phyloP scores from a whole-genome alignment of 2,329 filamentous ascomycete genomes.

The Stagonosporopsis chrysanthemi region DNA sequence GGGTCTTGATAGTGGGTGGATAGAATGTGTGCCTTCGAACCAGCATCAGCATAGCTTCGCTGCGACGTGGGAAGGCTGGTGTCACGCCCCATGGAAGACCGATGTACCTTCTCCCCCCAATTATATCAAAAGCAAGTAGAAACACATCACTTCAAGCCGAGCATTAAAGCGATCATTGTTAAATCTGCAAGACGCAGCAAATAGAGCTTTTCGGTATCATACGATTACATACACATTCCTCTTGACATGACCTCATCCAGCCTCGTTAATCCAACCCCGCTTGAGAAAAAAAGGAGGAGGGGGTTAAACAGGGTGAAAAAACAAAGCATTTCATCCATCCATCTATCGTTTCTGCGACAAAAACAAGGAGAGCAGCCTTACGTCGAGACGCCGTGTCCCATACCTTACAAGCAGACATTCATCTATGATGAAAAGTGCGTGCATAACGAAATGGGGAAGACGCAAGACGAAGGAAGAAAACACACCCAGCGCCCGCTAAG shows the following conservation, averaged over 20 bases:
- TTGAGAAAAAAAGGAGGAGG: not conserved
- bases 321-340: not conserved
- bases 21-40: no score
- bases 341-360: slow-evolving; percentile 18
- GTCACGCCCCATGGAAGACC: no score
- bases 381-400: not conserved
- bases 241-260: slow-evolving; percentile 18
- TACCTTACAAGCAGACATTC: slow-evolving; percentile 1
- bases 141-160: no score
- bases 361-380: not conserved
- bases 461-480: slow-evolving; percentile 24
- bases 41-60: no score
- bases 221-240: slow-evolving; percentile 30
- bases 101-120: no score
- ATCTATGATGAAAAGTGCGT: no score
- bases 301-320: not conserved
- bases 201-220: slow-evolving; percentile 18
- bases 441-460: not conserved
- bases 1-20: no score
- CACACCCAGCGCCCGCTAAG: slow-evolving; percentile 43
- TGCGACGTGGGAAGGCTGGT: no score
- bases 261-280: slow-evolving; percentile 12
- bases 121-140: no score
- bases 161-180: no score
- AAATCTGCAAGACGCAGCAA: slow-evolving; percentile 2